Percentiles rank a stretch among this genome's conserved stretches.
These are phyloP conservation scores for Pilobolus umbonatus DNA, from an alignment of 192 early-diverging fungal species.

Conservation along the genomic window DNA sequence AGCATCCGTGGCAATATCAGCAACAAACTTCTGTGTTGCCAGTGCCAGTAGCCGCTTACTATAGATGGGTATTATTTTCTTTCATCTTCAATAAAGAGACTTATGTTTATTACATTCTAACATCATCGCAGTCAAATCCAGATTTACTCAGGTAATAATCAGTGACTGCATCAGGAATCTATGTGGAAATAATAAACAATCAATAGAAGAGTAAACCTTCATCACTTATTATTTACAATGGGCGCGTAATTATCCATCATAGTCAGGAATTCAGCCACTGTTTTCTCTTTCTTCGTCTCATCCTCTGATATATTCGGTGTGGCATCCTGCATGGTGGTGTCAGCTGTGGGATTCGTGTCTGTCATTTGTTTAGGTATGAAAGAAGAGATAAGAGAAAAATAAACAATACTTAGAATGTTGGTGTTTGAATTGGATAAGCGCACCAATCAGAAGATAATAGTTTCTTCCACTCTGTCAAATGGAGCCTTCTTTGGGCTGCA, in stretches of 20 bases:
- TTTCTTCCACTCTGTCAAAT: too few species aligned
- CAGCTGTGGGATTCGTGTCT: too few species aligned
- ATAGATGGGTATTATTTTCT: neutral
- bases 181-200: neutral
- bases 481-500: too few species aligned
- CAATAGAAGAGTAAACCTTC: neutral
- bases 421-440: too few species aligned
- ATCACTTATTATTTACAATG: conserved; percentile 49
- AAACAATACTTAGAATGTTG: too few species aligned
- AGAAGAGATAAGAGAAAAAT: too few species aligned
- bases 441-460: too few species aligned
- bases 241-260: conserved; percentile 86
- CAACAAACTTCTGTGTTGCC: conserved; percentile 82
- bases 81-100: neutral
- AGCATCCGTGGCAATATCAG: conserved; percentile 83
- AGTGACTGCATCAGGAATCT: conserved; percentile 91
- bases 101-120: conserved; percentile 45
- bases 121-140: conserved; percentile 78
- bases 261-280: conserved; percentile 71
- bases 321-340: too few species aligned
- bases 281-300: conserved; percentile 22
- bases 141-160: conserved; percentile 82
- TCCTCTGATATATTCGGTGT: too few species aligned
- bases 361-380: too few species aligned
- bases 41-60: conserved; percentile 75